Evolutionary conservation across 306 rosid genomes (phyloP).

Genomic region (Oemleria cerasiformis): DNA sequence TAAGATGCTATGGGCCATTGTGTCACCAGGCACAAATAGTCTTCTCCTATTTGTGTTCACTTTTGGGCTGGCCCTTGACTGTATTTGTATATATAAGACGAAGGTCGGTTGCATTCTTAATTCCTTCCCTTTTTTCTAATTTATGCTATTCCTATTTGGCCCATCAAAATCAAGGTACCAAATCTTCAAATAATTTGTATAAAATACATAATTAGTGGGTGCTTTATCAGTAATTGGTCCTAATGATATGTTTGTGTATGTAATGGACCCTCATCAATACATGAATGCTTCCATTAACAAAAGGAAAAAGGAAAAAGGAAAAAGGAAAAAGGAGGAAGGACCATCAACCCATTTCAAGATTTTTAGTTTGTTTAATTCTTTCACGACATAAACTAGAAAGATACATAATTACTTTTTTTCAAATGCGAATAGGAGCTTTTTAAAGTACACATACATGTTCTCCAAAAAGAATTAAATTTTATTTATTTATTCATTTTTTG

Average conservation of each 20-base stretch:
- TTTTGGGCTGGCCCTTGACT: neutral
- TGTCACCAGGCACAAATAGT: neutral
- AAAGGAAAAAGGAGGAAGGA: neutral
- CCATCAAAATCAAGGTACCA: neutral
- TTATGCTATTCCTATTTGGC: neutral
- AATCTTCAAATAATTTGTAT: neutral
- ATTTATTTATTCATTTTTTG: neutral
- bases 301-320: neutral
- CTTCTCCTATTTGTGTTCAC: neutral
- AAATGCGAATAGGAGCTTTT: too few relatives aligned
- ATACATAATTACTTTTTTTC: neutral
- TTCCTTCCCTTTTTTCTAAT: neutral
- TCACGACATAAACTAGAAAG: neutral
- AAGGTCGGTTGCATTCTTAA: too few relatives aligned
- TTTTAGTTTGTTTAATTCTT: neutral
- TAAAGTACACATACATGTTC: too few relatives aligned
- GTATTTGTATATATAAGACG: neutral
- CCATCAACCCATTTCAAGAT: neutral
- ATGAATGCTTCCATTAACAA: neutral
- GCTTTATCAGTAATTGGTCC: conserved; percentile 5
- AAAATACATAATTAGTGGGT: conserved; percentile 3
- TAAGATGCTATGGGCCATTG: conserved; percentile 16
- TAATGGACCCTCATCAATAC: conserved; percentile 15
- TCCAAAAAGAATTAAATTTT: neutral
- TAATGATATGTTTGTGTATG: conserved; percentile 7